Percentiles rank a stretch among this genome's conserved stretches.
Evolutionary conservation across 345 rosid species (phyloP).

Genomic region (Euphorbia tirucalli): DNA sequence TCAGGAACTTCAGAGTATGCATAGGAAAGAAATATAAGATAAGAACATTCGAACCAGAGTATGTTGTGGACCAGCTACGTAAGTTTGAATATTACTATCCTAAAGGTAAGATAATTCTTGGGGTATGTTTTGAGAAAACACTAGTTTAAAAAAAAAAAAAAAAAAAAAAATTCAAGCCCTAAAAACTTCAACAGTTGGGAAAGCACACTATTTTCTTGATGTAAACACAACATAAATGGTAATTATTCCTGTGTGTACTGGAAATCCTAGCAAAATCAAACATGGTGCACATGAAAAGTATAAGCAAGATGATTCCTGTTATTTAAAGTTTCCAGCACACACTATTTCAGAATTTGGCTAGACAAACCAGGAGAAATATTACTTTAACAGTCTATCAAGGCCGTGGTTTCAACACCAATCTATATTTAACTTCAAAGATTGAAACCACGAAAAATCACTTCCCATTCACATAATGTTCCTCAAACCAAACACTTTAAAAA

Average conservation of each 20-base stretch:
- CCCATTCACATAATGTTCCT: not conserved
- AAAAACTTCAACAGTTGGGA: not conserved
- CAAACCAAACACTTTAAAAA: not conserved
- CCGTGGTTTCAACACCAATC: not conserved
- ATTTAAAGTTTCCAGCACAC: not conserved
- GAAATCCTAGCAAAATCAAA: not conserved
- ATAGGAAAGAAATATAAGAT: not conserved
- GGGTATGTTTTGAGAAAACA: not conserved
- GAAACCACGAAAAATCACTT: not conserved
- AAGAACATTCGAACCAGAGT: not conserved
- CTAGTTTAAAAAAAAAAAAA: not conserved
- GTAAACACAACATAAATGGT: not conserved
- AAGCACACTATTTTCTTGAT: not conserved
- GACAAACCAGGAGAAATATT: not conserved
- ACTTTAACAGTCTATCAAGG: not conserved
- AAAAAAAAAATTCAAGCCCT: not conserved
- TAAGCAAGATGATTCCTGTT: not conserved
- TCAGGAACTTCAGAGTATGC: not conserved
- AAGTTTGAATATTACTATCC: not conserved
- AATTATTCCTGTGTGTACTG: not conserved
- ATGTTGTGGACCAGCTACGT: not conserved
- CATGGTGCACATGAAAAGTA: not conserved
- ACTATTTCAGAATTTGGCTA: not conserved
- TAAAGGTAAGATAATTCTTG: not conserved
- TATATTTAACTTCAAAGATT: no score